Percentiles rank a stretch among this genome's conserved stretches.
Conservation (phyloP, 2,329 filamentous ascomycete genomes). For the Coniella lustricola region DNA sequence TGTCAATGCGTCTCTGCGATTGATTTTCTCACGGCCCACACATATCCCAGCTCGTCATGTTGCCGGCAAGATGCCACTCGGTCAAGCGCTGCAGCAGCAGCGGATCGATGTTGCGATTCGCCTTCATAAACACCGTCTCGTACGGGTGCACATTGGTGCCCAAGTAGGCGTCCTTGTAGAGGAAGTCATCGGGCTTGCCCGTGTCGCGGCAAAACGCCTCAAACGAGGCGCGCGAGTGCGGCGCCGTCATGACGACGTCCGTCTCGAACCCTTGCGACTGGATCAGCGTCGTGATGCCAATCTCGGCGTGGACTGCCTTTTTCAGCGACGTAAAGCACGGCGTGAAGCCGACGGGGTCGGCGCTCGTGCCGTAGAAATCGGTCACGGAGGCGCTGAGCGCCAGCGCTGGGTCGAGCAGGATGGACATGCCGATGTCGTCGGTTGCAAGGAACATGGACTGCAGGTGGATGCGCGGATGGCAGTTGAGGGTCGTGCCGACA, state of each 20-base stretch:
- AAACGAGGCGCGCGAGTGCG: slow-evolving; percentile 16
- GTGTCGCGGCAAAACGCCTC: slow-evolving; percentile 10
- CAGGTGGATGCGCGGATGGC: slow-evolving; percentile 24
- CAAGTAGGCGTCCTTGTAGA: slow-evolving; percentile 22
- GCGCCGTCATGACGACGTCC: slow-evolving; percentile 25
- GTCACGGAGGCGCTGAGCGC: slow-evolving; percentile 16
- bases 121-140: slow-evolving; percentile 31
- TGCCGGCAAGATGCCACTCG: slow-evolving; percentile 23
- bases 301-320: slow-evolving; percentile 23
- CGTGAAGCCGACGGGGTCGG: slow-evolving; percentile 21
- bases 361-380: slow-evolving; percentile 18
- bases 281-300: slow-evolving; percentile 22
- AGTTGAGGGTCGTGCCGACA: slow-evolving; percentile 29
- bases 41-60: slow-evolving; percentile 22
- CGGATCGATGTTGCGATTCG: slow-evolving; percentile 26
- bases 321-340: slow-evolving; percentile 22
- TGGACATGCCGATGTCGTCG: slow-evolving; percentile 25
- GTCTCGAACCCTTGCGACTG: slow-evolving; percentile 24
- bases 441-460: slow-evolving; percentile 30
- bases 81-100: slow-evolving; percentile 23
- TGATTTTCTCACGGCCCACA: slow-evolving; percentile 11
- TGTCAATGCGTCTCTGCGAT: no score
- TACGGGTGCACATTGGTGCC: slow-evolving; percentile 30
- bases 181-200: slow-evolving; percentile 19
- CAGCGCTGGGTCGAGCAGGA: slow-evolving; percentile 24